These are phyloP conservation scores for Hypoxylon sp. DNA, from an alignment of 2,329 filamentous ascomycete genomes.

Conservation along the genomic window DNA sequence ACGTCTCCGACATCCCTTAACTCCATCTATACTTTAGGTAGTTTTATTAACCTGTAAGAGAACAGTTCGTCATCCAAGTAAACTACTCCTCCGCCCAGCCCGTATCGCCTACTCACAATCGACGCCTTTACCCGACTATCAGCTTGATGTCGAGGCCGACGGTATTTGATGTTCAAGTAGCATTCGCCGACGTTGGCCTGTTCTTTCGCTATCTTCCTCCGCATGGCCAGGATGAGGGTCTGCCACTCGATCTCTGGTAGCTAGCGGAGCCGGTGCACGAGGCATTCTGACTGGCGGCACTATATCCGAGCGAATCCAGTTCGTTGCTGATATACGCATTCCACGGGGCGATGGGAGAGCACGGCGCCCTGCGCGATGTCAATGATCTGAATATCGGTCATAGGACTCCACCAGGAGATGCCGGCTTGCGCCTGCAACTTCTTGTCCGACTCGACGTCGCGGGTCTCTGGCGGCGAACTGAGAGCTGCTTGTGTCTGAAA, in stretches of 20 bases:
- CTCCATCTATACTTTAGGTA: too few species aligned
- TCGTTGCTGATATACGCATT: background rate
- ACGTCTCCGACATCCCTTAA: too few species aligned
- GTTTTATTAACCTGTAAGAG: too few species aligned
- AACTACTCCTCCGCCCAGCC: too few species aligned
- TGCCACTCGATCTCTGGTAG: background rate
- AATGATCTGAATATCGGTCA: too few species aligned
- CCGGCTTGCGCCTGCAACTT: too few species aligned
- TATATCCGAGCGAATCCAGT: background rate
- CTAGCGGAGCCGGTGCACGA: background rate
- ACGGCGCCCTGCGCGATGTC: too few species aligned
- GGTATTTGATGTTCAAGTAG: background rate
- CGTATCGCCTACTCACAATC: background rate
- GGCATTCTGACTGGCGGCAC: background rate
- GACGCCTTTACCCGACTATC: background rate
- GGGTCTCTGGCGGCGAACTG: background rate
- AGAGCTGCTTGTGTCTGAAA: background rate
- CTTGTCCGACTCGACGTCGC: too few species aligned
- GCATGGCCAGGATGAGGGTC: background rate
- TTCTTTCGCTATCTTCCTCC: background rate
- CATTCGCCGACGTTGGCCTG: background rate
- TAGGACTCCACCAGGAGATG: too few species aligned
- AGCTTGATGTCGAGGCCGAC: constrained; percentile 1
- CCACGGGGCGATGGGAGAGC: too few species aligned
- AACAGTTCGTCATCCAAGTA: too few species aligned